Evolutionary conservation across 140 eudicot species (phyloP).

Genomic region (Cichorium intybus): DNA sequence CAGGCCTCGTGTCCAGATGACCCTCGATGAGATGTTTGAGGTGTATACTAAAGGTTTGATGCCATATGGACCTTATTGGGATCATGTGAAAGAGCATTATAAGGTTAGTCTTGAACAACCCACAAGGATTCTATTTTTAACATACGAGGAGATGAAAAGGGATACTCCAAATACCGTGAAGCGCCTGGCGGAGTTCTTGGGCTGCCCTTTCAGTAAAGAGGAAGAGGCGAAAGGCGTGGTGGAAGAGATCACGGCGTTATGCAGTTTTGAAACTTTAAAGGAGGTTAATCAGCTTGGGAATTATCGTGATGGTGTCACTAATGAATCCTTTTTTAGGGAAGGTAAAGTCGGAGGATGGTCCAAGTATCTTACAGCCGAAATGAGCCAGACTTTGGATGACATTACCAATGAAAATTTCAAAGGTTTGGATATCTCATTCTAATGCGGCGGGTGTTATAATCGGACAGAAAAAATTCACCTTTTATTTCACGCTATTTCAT

Average conservation of each 20-base stretch:
- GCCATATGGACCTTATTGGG: too few relatives aligned
- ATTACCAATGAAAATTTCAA: slow-evolving; percentile 21
- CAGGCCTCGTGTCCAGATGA: not conserved
- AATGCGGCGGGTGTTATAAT: too few relatives aligned
- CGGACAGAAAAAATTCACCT: too few relatives aligned
- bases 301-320: not conserved
- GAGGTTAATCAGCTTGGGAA: slow-evolving; percentile 1
- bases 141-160: slow-evolving; percentile 16
- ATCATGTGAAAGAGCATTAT: too few relatives aligned
- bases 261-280: slow-evolving; percentile 9
- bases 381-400: slow-evolving; percentile 8
- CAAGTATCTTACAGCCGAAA: slow-evolving; percentile 17
- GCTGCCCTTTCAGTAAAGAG: not conserved
- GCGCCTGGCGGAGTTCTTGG: slow-evolving; percentile 9
- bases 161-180: slow-evolving; percentile 4
- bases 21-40: slow-evolving; percentile 24
- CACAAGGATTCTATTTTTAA: slow-evolving; percentile 1
- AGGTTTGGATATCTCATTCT: slow-evolving; percentile 17
- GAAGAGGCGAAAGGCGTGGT: slow-evolving; percentile 10
- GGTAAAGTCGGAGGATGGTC: slow-evolving; percentile 22
- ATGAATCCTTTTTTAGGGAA: slow-evolving; percentile 15
- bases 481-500: too few relatives aligned
- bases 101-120: not conserved
- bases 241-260: not conserved
- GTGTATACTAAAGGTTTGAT: too few relatives aligned